Base-by-base conservation (phyloP, 1,284 basidiomycete genomes). In the Malassezia pachydermatis region DNA sequence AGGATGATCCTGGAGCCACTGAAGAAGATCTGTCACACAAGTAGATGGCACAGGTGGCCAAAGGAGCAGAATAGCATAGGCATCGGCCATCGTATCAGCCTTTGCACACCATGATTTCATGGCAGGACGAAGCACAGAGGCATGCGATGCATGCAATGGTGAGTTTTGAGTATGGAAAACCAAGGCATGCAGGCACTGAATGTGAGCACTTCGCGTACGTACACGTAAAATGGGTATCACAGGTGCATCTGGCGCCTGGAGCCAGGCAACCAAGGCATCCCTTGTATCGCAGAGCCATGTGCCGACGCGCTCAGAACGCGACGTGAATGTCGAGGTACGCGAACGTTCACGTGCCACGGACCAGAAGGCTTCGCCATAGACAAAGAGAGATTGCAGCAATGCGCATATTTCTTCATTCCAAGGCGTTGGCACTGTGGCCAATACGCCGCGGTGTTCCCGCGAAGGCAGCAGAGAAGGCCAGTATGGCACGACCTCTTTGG, bases 281-380 rank as follows among this genome's bases (percentile, higher is more conserved):
- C 49, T 36, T 28, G 42, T 35, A n/a, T 41, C 23, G 24, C 27
- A 13, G 11, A 47, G 30, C 37, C 39, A 38, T 10, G 20, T 19
- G 9, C 39, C 50, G 23, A 46, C 25, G 8, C 36, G 44, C 27
- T 46, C 45, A 11, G 50, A 52, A 20, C 42, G 45, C 14, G 44
- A 36, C 4, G 23, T 28, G 19, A 52, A 52, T 10, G 49, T 34
- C 4, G 28, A 13, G 0, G 41, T n/a, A 14, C 41, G 20, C 24
- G n/a, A 13, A 14, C 37, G 37, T 11, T 49, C 47, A 24, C 36
- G 39, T 11, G 44, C 50, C 50, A 52, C 43, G 0, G 38, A 33
- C 50, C 50, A 52, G 24, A 28, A 37, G 1, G 30, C 41, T 20
- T 39, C 23, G 16, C 41, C 42, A 22, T 41, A 27, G 13, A 13